Evolutionary conservation across 441 rosid genomes (phyloP).

Genomic region (Brassica hybrid): DNA sequence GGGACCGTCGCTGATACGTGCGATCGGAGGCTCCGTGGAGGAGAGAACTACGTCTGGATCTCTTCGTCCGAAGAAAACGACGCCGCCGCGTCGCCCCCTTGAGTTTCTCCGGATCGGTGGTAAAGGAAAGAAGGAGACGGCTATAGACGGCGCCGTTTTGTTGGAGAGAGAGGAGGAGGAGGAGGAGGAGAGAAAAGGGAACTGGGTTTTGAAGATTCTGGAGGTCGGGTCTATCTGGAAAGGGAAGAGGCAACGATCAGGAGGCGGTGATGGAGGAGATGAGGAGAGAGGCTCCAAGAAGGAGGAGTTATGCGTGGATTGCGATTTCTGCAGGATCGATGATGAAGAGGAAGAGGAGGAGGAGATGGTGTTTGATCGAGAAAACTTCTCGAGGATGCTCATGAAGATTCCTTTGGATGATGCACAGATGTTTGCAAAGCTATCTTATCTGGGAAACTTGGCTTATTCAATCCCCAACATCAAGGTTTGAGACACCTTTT

Average conservation of each 20-base stretch:
- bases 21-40: constrained; percentile 59
- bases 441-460: constrained; percentile 79
- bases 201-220: constrained; percentile 90
- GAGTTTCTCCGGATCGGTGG: constrained; percentile 44
- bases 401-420: constrained; percentile 66
- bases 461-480: constrained; percentile 81
- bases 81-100: constrained; percentile 62
- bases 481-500: constrained; percentile 50
- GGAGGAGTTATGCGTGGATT: constrained; percentile 20
- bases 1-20: constrained; percentile 41
- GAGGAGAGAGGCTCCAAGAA: constrained; percentile 15
- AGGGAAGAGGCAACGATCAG: constrained; percentile 38
- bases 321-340: constrained; percentile 32
- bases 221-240: constrained; percentile 70
- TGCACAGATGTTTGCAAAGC: constrained; percentile 76
- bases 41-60: constrained; percentile 46
- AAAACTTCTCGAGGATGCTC: constrained; percentile 72
- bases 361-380: constrained; percentile 61
- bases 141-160: constrained; percentile 50
- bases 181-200: constrained; percentile 41
- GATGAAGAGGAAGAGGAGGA: constrained; percentile 45
- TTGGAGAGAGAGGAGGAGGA: constrained; percentile 47
- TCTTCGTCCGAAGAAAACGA: constrained; percentile 42
- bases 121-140: constrained; percentile 16
- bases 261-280: constrained; percentile 34